phyloP scores from a whole-genome alignment of 345 rosid species.

The Theobroma cacao region DNA sequence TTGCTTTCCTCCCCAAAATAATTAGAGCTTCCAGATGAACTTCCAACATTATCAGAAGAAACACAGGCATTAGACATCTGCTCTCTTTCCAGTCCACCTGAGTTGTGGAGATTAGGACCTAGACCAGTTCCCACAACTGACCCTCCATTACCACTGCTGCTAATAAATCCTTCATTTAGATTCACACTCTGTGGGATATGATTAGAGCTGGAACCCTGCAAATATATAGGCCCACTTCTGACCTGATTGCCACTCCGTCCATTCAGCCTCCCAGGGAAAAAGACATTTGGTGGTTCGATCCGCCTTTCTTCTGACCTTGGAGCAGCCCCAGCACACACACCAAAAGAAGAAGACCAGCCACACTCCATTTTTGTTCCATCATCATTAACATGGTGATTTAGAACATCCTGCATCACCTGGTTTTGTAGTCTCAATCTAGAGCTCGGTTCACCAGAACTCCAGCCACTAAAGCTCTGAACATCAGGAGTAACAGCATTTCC shows the following conservation, averaged over 20 bases:
- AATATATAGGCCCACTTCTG: constrained; percentile 41
- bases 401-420: constrained; percentile 26
- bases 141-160: constrained; percentile 31
- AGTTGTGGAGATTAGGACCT: constrained; percentile 24
- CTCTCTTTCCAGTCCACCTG: constrained; percentile 32
- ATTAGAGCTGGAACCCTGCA: constrained; percentile 55
- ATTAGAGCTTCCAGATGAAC: constrained; percentile 59
- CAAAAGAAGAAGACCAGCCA: constrained; percentile 38
- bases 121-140: constrained; percentile 29
- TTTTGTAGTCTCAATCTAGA: constrained; percentile 39
- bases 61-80: constrained; percentile 21
- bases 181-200: constrained; percentile 31
- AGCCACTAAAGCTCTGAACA: constrained; percentile 42
- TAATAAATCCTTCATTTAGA: constrained; percentile 38
- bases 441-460: constrained; percentile 70
- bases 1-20: constrained; percentile 48
- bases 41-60: constrained; percentile 39
- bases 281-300: constrained; percentile 29
- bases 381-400: constrained; percentile 18
- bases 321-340: constrained; percentile 30
- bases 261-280: constrained; percentile 33
- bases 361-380: constrained; percentile 51
- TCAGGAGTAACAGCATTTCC: constrained; percentile 36
- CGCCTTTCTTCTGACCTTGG: constrained; percentile 53
- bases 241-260: constrained; percentile 37